These are phyloP conservation scores for Ustilago lituana DNA, from an alignment of 1,284 basidiomycete genomes.

Conservation along the genomic window DNA sequence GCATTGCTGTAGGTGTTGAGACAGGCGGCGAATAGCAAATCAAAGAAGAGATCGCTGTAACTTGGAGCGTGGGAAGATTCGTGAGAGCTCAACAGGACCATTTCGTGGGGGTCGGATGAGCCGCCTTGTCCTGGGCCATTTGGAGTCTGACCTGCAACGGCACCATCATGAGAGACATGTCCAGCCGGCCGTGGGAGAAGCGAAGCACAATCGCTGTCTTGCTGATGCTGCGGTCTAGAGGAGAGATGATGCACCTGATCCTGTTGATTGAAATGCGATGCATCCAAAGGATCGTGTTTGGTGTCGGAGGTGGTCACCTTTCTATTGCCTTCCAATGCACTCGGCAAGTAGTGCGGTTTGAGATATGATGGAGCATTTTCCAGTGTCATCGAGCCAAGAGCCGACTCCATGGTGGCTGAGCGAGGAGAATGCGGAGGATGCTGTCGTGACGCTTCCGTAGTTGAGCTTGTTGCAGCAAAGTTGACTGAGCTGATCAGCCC, in stretches of 20 bases:
- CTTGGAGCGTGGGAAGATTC: conserved; percentile 19
- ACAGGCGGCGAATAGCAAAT: conserved; percentile 42
- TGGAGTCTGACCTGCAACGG: background rate
- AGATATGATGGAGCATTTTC: background rate
- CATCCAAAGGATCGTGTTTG: background rate
- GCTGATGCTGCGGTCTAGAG: background rate
- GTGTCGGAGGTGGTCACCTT: background rate
- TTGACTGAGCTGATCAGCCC: conserved; percentile 1
- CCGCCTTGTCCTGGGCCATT: background rate
- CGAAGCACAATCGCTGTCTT: conserved; percentile 4
- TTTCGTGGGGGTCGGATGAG: background rate
- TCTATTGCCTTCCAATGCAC: background rate
- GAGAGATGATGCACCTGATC: background rate
- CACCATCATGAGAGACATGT: background rate
- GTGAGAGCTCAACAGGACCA: conserved; percentile 25
- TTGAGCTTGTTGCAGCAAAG: background rate
- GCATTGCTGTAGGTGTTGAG: conserved; percentile 43
- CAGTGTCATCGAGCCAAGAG: background rate
- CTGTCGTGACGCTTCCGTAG: no score
- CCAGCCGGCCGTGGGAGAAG: conserved; percentile 8
- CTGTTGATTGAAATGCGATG: background rate
- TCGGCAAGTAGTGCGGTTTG: background rate
- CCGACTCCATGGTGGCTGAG: background rate
- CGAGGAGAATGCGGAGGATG: background rate
- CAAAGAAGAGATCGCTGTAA: conserved; percentile 48